Conservation (phyloP, 192 early-diverging fungal genomes). For the Coemansia sp. region DNA sequence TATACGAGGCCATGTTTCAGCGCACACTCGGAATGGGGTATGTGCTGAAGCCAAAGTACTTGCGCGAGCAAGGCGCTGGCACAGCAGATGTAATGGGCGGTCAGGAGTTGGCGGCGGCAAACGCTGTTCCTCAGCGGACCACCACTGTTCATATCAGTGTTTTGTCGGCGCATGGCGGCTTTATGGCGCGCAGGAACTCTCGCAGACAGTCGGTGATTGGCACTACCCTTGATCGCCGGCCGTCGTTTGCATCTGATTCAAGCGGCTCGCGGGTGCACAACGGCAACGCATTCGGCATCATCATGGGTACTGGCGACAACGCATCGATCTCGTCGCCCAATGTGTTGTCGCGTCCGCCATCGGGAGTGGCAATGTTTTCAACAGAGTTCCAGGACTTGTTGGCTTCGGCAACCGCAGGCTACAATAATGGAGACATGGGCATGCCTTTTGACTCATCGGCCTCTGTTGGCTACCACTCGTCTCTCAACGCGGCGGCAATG, state of each 20-base stretch:
- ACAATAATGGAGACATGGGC: not conserved
- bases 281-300: not conserved
- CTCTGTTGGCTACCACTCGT: too few relatives aligned
- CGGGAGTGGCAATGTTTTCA: conserved; percentile 44
- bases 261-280: too few relatives aligned
- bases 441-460: too few relatives aligned
- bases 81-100: too few relatives aligned
- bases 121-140: conserved; percentile 5
- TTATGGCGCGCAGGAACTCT: not conserved
- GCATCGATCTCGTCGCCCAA: conserved; percentile 8
- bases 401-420: not conserved
- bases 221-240: conserved; percentile 8
- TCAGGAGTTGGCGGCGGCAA: not conserved
- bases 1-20: conserved; percentile 82
- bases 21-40: conserved; percentile 73
- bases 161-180: conserved; percentile 28
- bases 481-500: conserved; percentile 28
- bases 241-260: conserved; percentile 21
- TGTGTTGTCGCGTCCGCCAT: conserved; percentile 30
- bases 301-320: not conserved
- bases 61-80: too few relatives aligned
- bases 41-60: conserved; percentile 66
- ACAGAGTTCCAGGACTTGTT: not conserved
- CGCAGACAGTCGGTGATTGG: not conserved
- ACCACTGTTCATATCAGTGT: conserved; percentile 42